These are phyloP conservation scores for Bauhinia variegata DNA, from an alignment of 306 rosid genomes.

Conservation along the genomic window DNA sequence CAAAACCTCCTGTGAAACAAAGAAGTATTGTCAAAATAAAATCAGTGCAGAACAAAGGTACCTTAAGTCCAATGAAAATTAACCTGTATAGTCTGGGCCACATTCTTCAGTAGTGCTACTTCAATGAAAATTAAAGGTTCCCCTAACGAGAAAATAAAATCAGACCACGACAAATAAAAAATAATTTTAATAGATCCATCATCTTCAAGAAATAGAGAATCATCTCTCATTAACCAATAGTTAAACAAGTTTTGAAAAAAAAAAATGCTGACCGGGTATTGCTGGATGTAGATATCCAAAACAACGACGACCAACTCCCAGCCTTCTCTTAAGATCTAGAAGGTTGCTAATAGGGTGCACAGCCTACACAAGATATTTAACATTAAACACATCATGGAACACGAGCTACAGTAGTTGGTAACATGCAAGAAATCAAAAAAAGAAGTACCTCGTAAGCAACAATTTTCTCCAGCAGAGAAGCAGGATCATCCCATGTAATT, in stretches of 20 bases:
- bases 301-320: conserved; percentile 93
- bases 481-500: conserved; percentile 96
- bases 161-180: background rate
- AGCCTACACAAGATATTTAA: conserved; percentile 62
- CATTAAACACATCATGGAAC: conserved; percentile 24
- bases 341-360: conserved; percentile 98
- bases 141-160: conserved; percentile 43
- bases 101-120: conserved; percentile 84
- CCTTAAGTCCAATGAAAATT: conserved; percentile 18
- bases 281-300: conserved; percentile 94
- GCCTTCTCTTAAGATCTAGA: conserved; percentile 96
- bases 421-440: conserved; percentile 28
- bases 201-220: conserved; percentile 19
- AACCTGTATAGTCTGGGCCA: conserved; percentile 60
- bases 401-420: conserved; percentile 23
- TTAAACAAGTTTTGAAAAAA: no score
- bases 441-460: conserved; percentile 87
- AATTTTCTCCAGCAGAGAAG: conserved; percentile 94
- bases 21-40: conserved; percentile 10
- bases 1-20: conserved; percentile 73
- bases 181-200: conserved; percentile 8
- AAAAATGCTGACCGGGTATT: conserved; percentile 76
- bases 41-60: conserved; percentile 15
- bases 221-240: conserved; percentile 23
- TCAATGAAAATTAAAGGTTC: conserved; percentile 93